Conservation (phyloP, 1,284 basidiomycete species). For the Fomes fomentarius region DNA sequence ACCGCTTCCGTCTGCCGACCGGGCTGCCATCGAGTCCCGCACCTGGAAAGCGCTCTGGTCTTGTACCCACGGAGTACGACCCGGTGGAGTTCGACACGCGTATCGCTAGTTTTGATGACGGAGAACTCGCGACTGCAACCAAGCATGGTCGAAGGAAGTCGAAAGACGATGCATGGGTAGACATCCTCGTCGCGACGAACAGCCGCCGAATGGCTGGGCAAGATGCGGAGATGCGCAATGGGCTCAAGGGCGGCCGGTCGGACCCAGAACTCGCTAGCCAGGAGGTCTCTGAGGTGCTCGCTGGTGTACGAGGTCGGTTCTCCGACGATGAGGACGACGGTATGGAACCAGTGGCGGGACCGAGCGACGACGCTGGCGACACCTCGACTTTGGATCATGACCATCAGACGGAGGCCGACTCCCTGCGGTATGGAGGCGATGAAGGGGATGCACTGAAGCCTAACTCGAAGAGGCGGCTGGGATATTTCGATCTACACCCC, state of each 20-base stretch:
- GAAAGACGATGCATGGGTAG: constrained; percentile 80
- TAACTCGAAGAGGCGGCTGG: constrained; percentile 40
- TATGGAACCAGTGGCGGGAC: constrained; percentile 41
- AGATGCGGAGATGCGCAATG: constrained; percentile 49
- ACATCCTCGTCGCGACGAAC: constrained; percentile 78
- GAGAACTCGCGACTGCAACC: constrained; percentile 44
- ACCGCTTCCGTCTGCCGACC: constrained; percentile 57
- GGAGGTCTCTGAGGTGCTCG: constrained; percentile 73
- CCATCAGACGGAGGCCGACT: constrained; percentile 16
- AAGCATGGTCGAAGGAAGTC: constrained; percentile 58
- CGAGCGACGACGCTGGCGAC: constrained; percentile 16
- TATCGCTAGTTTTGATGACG: constrained; percentile 66
- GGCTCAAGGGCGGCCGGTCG: constrained; percentile 42
- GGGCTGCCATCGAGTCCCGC: constrained; percentile 54
- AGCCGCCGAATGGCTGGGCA: constrained; percentile 62
- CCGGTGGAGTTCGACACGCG: constrained; percentile 76
- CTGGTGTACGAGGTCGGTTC: constrained; percentile 59
- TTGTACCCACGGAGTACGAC: constrained; percentile 68
- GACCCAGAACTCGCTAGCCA: constrained; percentile 75
- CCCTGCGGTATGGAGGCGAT: constrained; percentile 33
- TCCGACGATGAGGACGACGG: constrained; percentile 48
- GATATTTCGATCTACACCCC: constrained; percentile 75
- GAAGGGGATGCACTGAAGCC: constrained; percentile 24
- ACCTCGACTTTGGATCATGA: constrained; percentile 24
- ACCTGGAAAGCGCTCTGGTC: constrained; percentile 43